Evolutionary conservation across 2,329 filamentous ascomycete species (phyloP).

Genomic region (Penicillium expansum): DNA sequence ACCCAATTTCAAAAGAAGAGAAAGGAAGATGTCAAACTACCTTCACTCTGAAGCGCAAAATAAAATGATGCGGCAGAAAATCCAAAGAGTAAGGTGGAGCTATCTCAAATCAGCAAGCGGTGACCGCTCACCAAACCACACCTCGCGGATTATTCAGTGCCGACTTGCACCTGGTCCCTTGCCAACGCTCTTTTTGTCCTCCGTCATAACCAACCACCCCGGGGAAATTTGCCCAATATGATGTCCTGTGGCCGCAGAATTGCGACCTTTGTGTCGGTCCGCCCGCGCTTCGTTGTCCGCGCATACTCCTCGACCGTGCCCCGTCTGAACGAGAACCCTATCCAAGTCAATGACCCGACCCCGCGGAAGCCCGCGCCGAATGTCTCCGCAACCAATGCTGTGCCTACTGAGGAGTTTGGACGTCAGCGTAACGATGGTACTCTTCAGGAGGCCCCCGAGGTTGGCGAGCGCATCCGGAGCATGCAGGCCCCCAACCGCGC

Average conservation of each 20-base stretch:
- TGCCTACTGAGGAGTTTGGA: constrained; percentile 48
- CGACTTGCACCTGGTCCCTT: constrained; percentile 11
- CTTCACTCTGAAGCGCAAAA: background rate
- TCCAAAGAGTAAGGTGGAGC: constrained; percentile 5
- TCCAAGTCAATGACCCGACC: constrained; percentile 59
- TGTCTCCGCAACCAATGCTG: constrained; percentile 61
- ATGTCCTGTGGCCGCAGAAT: constrained; percentile 47
- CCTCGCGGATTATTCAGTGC: constrained; percentile 28
- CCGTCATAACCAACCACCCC: constrained; percentile 19
- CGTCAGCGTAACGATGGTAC: constrained; percentile 41
- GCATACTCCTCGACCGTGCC: constrained; percentile 46
- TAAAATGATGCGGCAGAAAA: constrained; percentile 24
- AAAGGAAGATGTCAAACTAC: background rate
- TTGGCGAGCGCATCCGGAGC: constrained; percentile 56
- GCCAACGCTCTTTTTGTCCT: constrained; percentile 20
- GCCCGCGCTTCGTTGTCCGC: constrained; percentile 33
- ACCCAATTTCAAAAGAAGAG: background rate
- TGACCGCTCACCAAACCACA: constrained; percentile 32
- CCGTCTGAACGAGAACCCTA: constrained; percentile 41
- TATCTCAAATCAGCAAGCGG: constrained; percentile 14
- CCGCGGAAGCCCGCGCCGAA: constrained; percentile 49
- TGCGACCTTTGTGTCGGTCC: constrained; percentile 45
- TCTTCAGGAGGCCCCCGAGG: constrained; percentile 55
- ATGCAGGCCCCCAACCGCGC: constrained; percentile 84
- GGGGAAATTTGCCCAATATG: constrained; percentile 37